These are phyloP conservation scores for Pythium coloratum DNA, from an alignment of 352 stramenopile species.

Conservation along the genomic window DNA sequence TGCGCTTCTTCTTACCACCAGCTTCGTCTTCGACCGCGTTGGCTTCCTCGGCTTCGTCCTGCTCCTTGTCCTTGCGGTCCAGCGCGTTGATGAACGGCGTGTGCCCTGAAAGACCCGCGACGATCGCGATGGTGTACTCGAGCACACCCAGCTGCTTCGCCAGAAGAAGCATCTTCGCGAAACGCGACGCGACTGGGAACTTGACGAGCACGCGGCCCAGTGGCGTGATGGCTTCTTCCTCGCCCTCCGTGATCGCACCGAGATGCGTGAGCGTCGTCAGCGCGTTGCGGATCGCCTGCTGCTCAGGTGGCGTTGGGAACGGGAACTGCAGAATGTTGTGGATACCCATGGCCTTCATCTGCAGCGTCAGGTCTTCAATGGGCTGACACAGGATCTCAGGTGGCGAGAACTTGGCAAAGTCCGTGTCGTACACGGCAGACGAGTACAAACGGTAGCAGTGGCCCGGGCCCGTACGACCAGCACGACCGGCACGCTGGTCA, in stretches of 20 bases:
- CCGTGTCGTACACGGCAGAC: conserved; percentile 94
- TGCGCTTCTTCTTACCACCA: conserved; percentile 23
- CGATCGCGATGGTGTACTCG: conserved; percentile 83
- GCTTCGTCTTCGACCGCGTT: conserved; percentile 25
- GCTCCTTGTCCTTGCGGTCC: conserved; percentile 55
- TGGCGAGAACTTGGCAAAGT: conserved; percentile 89
- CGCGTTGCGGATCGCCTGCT: conserved; percentile 83
- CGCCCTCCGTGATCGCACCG: conserved; percentile 55
- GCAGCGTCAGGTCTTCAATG: conserved; percentile 96
- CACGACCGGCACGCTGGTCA: conserved; percentile 93
- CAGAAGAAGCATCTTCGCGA: conserved; percentile 90
- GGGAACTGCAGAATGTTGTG: conserved; percentile 94
- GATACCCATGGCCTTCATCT: conserved; percentile 98
- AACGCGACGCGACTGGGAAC: conserved; percentile 84
- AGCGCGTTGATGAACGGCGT: conserved; percentile 69
- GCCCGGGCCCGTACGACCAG: conserved; percentile 94
- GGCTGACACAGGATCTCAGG: conserved; percentile 92
- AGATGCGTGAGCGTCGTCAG: conserved; percentile 84
- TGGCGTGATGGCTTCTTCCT: conserved; percentile 74
- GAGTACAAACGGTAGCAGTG: conserved; percentile 99
- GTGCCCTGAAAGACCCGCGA: conserved; percentile 72
- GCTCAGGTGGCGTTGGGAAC: conserved; percentile 94
- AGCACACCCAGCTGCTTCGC: conserved; percentile 67
- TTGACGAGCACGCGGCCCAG: conserved; percentile 81
- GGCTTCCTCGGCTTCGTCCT: conserved; percentile 16